Base-by-base conservation (phyloP, 2,329 filamentous ascomycete genomes). In the Fusarium sororula region DNA sequence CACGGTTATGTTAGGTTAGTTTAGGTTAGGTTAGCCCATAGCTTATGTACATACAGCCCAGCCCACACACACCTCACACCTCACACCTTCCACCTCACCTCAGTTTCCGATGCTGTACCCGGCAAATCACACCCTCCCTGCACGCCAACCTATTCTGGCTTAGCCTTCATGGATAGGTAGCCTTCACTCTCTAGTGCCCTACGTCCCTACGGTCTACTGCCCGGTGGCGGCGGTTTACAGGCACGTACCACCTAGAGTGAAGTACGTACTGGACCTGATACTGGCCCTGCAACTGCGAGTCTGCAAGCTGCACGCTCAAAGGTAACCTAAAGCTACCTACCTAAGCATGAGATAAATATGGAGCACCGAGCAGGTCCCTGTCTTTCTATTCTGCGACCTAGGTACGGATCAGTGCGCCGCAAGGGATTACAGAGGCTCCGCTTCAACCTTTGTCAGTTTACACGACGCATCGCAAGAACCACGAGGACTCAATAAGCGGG, bases 301-400 rank as follows among this genome's bases (percentile, higher is more conserved):
- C 53, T 55, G 54, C 54, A 38, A 18, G 30, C 30, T 58, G 41
- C 55, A 58, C 22, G 24, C 18, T 47, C 55, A 28, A 41, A 55
- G 47, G 47, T 41, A 42, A 39, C 18, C 58, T 61, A 55, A 56
- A 50, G 47, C 32, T 17, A 35, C 32, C 32, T 17, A 35, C 32
- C 58, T 42, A 61, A 35, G 42, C 37, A 77, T 73, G 73, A 77
- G 73, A 70, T 77, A 77, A 68, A 70, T 75, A 77, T 77, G 75
- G 75, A 69, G 75, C 71, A 63, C 38, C 17, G 14, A 66, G 30
- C 30, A 58, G 26, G 47, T 68, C 66, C 75, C 66, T 73, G 66
- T 70, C 61, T 73, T 57, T 45, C 54, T 55, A 56, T 45, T 67
- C 53, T 51, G 63, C 28, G 38, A 51, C 42, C 59, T 63, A 13